Evolutionary conservation across 768 basidiomycete species (phyloP), one percentile per base, ranked within the genome.

Genomic region (Pholiota microspora): DNA sequence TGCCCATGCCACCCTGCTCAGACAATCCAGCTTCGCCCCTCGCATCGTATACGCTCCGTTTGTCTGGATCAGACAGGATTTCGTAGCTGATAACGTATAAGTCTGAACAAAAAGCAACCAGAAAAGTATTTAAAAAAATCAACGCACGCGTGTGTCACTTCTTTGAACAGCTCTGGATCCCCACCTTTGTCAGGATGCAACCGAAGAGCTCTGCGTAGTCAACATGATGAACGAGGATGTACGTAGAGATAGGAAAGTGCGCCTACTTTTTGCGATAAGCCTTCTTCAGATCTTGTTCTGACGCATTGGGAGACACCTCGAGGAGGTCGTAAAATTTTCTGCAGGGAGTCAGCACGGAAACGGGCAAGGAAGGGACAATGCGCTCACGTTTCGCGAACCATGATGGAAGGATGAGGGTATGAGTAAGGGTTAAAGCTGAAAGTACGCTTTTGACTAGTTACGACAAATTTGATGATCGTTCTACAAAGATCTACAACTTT

Each of bases 121-220:
- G 10, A 7, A 47, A 28, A 40, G 51, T 45, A 31, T 31, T 31
- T 31, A 31, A 42, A 38, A 56, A n/a, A 8, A 31, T 12, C 57
- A 40, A 80, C 92, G 58, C 78, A 94, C 89, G 92, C 92, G 76
- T 94, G 92, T 8, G 92, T 95, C 32, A 98, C 89, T 69, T 98
- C 93, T 69, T 98, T 98, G 86, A 98, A 98, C 51, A 90, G 71
- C 71, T 98, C 96, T 23, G 94, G 94, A 64, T 97, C 95, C 54
- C 94, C 94, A 45, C 94, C 94, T 73, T 95, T 95, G 80, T 94
- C 92, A 18, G 92, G 92, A 68, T 94, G 92, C 60, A 93, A 73
- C 54, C 88, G 83, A 48, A 94, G 71, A 8, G 92, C 92, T 71
- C 92, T 94, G 55, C 21, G 54, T 48, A 58, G 36, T 51, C 1